These are phyloP conservation scores for Sergeia podlipaevii DNA, from an alignment of 208 protist species.

Conservation along the genomic window DNA sequence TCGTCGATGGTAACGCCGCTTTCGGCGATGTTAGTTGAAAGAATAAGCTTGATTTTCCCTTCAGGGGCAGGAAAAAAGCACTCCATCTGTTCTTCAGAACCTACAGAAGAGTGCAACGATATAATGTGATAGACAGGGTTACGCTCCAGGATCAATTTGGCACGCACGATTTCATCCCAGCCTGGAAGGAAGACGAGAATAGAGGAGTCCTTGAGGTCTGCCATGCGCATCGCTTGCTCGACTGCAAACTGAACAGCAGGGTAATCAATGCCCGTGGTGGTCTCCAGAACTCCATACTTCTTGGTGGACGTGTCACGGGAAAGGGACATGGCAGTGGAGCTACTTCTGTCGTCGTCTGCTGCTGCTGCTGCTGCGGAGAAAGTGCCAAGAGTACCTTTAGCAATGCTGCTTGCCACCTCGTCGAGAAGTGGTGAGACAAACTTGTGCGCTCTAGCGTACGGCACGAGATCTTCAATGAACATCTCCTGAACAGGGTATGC, in stretches of 20 bases:
- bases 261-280: conserved; percentile 78
- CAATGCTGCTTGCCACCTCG: conserved; percentile 24
- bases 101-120: conserved; percentile 91
- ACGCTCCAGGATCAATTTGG: conserved; percentile 73
- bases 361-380: conserved; percentile 4
- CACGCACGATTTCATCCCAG: conserved; percentile 88
- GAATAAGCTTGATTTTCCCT: conserved; percentile 93
- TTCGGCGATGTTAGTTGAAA: conserved; percentile 99
- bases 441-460: conserved; percentile 52
- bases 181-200: conserved; percentile 93
- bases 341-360: not conserved
- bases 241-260: conserved; percentile 78
- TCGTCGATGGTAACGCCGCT: conserved; percentile 99
- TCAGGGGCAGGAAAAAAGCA: conserved; percentile 95
- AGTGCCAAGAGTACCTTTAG: not conserved
- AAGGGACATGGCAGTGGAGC: not conserved
- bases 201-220: conserved; percentile 65
- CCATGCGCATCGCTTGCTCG: conserved; percentile 68
- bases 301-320: not conserved
- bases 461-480: conserved; percentile 79
- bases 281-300: conserved; percentile 68
- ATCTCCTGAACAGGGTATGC: conserved; percentile 81
- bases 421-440: conserved; percentile 76
- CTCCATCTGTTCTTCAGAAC: conserved; percentile 94
- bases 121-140: conserved; percentile 69